These are phyloP conservation scores for Pogostemon cablin DNA, from an alignment of 257 asterid species.

Conservation along the genomic window DNA sequence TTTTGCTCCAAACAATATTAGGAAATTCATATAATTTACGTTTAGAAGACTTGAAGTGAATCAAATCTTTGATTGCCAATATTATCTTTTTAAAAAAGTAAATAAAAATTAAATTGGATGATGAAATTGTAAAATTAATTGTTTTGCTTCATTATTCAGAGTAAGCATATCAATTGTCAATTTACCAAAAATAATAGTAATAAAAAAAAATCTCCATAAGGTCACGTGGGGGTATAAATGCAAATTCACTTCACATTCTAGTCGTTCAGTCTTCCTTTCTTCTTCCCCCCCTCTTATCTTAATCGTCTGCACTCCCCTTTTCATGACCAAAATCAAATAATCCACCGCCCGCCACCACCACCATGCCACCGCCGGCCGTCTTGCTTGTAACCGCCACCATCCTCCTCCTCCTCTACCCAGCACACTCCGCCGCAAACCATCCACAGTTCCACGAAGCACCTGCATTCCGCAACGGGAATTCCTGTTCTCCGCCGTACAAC, in stretches of 20 bases:
- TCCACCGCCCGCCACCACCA: constrained; percentile 30
- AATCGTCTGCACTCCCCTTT: constrained; percentile 7
- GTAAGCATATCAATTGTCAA: too few relatives aligned
- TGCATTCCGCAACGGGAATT: constrained; percentile 77
- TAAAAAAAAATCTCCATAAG: too few relatives aligned
- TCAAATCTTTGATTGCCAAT: too few relatives aligned
- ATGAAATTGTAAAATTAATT: too few relatives aligned
- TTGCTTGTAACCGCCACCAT: constrained; percentile 16
- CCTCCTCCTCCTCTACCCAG: constrained; percentile 31
- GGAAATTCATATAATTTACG: too few relatives aligned
- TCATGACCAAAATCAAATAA: not conserved
- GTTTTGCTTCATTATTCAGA: too few relatives aligned
- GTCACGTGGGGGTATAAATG: constrained; percentile 39
- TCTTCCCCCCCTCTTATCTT: constrained; percentile 6
- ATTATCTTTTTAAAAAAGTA: too few relatives aligned
- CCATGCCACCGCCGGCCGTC: constrained; percentile 38
- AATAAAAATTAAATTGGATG: too few relatives aligned
- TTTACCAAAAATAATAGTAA: too few relatives aligned
- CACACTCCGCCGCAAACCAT: constrained; percentile 35
- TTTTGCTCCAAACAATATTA: too few relatives aligned
- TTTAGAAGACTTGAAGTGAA: too few relatives aligned
- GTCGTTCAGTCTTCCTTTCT: not conserved
- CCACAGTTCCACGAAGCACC: constrained; percentile 82
- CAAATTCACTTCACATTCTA: constrained; percentile 18
- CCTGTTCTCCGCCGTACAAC: constrained; percentile 49